Base-by-base conservation (phyloP, 164 flowering plant genomes). In the Cinnamomum micranthum region DNA sequence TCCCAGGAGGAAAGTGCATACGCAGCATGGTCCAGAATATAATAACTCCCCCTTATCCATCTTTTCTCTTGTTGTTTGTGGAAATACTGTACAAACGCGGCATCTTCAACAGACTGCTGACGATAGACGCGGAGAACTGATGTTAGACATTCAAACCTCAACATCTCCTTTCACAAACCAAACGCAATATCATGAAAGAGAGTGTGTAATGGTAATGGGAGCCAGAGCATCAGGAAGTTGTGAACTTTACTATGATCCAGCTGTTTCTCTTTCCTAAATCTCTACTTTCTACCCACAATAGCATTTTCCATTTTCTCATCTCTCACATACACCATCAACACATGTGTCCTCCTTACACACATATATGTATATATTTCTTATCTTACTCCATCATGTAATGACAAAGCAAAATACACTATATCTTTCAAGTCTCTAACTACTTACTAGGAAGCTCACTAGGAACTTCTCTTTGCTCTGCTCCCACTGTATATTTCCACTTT, bases 401-500 rank as follows among this genome's bases (percentile, higher is more conserved):
- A 41, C 47, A 41, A 41, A 9, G 47, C 47, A 41, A 41, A 41
- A 41, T 41, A 41, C 47, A 41, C 47, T 41, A 1, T 27, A n/a
- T 50, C 20, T 73, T 60, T 60, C 19, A 15, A 65, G 4, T 41
- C 23, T 22, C 20, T 31, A 4, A 20, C 33, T 12, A 71, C 47
- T 64, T 55, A 76, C 79, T 20, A 55, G 71, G 79, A 76, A 76
- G 75, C 75, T 59, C 62, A 51, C 69, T 55, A 55, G 60, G 60
- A 67, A 17, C 22, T 6, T 67, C 10, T 67, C 9, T 27, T 67
- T 14, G 47, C 47, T 41, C 47, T 41, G 47, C 47, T 41, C 10
- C 9, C 10, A 41, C 47, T 41, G 47, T 41, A 9, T 41, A 67
- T 75, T 69, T n/a, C 69, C 68, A 10, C 33, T 20, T 23, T 12